Base-by-base conservation (phyloP, 1,284 basidiomycete species). In the Pyrrhoderma lamaoense region DNA sequence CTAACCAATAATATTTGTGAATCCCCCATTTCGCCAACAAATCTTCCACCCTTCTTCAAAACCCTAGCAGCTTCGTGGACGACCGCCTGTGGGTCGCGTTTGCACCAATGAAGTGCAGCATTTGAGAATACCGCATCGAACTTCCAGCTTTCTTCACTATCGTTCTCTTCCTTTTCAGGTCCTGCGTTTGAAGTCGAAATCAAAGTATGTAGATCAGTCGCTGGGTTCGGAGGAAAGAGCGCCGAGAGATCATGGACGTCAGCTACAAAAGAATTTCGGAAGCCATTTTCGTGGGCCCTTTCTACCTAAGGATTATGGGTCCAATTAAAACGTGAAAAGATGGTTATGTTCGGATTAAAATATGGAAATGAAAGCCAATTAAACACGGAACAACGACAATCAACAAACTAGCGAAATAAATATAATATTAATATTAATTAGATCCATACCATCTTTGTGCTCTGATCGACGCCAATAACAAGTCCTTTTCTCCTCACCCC, bases 71-170 rank as follows among this genome's bases (percentile, higher is more conserved):
- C 76, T 44, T 77, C 74, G 11, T 74, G 65, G 2, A 89, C 64
- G 1, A 90, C 89, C 0, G 76, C 80, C 0, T 60, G 62, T 0
- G 90, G 90, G 59, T 85, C 72, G 7, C 68, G 65, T 63, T 88
- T 89, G 65, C 89, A 92, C 90, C 90, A 93, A 61, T 93, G 90
- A 53, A 93, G 64, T 1, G 78, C 73, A 0, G 90, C 89, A 52
- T 85, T 89, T 42, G 82, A 82, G 67, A 92, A 91, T 1, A 86
- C 82, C 0, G 79, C 75, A 57, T 85, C 79, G 54, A 77, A 84
- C 46, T 56, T 56, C 34, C 59, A 58, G 3, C 55, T 49, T 16
- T 5, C 11, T 31, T 31, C 27, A 5, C 27, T 31, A 31, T 31
- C 27, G 7, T 31, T 11, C 11, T 11, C 27, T 11, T 31, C 11